These are phyloP conservation scores for Spongiforma sp. DNA, from an alignment of 1,284 basidiomycete species.

Conservation along the genomic window DNA sequence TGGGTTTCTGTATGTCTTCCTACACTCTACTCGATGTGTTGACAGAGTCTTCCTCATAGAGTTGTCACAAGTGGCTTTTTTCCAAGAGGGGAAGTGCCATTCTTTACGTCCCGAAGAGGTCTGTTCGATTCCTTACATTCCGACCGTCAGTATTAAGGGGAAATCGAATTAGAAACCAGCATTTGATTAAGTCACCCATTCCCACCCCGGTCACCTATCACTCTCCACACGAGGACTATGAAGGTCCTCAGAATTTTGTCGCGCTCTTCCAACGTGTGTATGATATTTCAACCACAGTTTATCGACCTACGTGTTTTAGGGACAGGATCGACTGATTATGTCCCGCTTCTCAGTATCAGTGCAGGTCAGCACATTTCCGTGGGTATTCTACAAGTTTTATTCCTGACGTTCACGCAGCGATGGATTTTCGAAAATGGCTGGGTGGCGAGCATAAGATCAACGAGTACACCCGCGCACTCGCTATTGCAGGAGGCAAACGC, in stretches of 20 bases:
- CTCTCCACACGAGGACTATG: conserved; percentile 42
- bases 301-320: conserved; percentile 45
- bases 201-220: conserved; percentile 74
- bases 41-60: conserved; percentile 43
- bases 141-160: neutral
- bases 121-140: conserved; percentile 16
- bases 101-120: conserved; percentile 82
- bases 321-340: conserved; percentile 72
- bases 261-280: conserved; percentile 63
- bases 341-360: conserved; percentile 57
- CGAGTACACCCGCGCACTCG: conserved; percentile 76
- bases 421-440: conserved; percentile 80
- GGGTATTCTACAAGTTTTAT: conserved; percentile 16
- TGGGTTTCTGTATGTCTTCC: conserved; percentile 68
- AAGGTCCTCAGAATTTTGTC: conserved; percentile 51
- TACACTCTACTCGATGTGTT: neutral
- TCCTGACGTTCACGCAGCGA: conserved; percentile 48
- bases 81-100: conserved; percentile 75
- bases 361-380: conserved; percentile 48
- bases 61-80: conserved; percentile 87
- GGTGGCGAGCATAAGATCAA: conserved; percentile 86
- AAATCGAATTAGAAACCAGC: conserved; percentile 62
- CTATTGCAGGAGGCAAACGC: conserved; percentile 70
- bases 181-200: conserved; percentile 74
- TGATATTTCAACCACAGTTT: conserved; percentile 2